Evolutionary conservation across 495 filamentous ascomycete genomes (phyloP), one percentile per base, ranked within the genome.

Genomic region (Tuber aestivum): DNA sequence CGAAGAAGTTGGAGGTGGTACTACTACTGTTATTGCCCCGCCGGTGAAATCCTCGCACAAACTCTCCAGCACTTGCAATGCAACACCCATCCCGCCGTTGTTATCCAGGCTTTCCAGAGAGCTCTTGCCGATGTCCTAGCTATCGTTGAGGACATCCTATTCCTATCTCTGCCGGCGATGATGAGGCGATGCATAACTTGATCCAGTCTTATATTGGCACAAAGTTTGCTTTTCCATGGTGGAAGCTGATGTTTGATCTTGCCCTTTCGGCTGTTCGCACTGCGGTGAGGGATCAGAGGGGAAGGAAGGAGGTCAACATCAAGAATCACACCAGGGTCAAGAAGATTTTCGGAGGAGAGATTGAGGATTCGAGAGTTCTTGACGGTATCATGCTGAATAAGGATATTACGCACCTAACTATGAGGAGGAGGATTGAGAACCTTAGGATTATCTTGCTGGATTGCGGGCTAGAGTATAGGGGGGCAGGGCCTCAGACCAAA

Each of bases 361-460:
- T 99, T 82, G 95, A 98, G 86, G 94, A 97, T 82, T 94, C 92
- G 79, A 89, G 89, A 80, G 95, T 99, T 56, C 88, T 99, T 78
- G 95, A 98, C 83, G 95, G 95, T 80, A 94, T 99, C 70, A 97
- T 99, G 95, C 88, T 99, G 83, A 99, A 98, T 88, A 99, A 99
- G 87, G 95, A 99, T 87, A 98, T 99, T 84, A 98, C 96, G 40
- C 95, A 99, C 86, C 95, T 96, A 74, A 97, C 97, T 88, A 99
- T 99, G 95, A 91, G 95, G 83, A 89, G 95, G 83, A 88, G 89
- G 84, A 99, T 99, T 83, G 94, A 97, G 85, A 98, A 97, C 87
- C 95, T 96, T 45, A 90, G 95, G 74, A 93, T 99, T 77, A 81
- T 99, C 72, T 87, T 99, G 74, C 88, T 99, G 71, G 95, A 99